phyloP scores from a whole-genome alignment of 768 basidiomycete species.

The Dendrothele bispora region DNA sequence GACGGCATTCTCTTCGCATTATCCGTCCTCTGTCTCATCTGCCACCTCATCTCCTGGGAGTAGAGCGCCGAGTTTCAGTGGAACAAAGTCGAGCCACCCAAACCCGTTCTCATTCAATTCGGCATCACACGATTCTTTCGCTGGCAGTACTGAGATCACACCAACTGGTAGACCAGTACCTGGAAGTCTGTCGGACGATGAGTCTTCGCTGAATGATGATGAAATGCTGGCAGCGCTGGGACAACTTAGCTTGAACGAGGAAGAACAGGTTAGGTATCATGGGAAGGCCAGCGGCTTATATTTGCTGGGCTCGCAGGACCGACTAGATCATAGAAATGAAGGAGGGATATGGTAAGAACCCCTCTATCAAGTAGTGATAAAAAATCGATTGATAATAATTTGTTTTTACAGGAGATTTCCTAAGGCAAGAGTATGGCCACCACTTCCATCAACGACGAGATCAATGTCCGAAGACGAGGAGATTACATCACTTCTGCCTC shows the following conservation, averaged over 20 bases:
- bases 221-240: constrained; percentile 69
- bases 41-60: background rate
- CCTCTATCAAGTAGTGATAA: constrained; percentile 4
- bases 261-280: constrained; percentile 82
- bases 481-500: constrained; percentile 50
- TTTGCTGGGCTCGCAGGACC: constrained; percentile 61
- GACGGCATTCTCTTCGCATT: no score
- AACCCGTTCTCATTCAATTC: no score
- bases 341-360: constrained; percentile 74
- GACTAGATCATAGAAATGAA: constrained; percentile 65
- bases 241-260: constrained; percentile 86
- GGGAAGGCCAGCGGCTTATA: constrained; percentile 84
- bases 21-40: background rate
- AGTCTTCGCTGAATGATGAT: constrained; percentile 23
- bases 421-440: constrained; percentile 88
- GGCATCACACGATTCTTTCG: no score
- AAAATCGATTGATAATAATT: background rate
- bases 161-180: no score
- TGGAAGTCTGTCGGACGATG: no score
- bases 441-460: constrained; percentile 33
- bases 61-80: no score
- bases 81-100: no score
- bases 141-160: no score
- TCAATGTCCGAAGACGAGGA: constrained; percentile 33
- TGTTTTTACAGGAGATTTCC: constrained; percentile 68